A percentile compares a stretch with the other conserved stretches of the same genome.
phyloP scores from a whole-genome alignment of 306 rosid species.

The Pterocarpus santalinus region DNA sequence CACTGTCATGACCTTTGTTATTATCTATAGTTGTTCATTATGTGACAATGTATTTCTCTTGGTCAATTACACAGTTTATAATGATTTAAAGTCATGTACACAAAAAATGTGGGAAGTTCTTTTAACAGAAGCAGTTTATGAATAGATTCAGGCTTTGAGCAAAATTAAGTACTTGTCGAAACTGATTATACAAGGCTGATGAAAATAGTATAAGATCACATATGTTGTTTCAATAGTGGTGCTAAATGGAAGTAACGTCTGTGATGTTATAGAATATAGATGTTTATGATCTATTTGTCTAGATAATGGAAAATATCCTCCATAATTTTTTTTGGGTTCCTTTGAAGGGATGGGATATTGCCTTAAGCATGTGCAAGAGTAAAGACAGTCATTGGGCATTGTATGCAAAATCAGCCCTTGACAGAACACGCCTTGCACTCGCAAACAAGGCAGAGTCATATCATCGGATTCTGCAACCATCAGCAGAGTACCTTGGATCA shows the following conservation, averaged over 20 bases:
- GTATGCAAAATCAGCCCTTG: constrained; percentile 92
- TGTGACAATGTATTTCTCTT: neutral
- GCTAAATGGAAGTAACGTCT: constrained; percentile 35
- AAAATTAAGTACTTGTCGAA: constrained; percentile 19
- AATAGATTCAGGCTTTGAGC: neutral
- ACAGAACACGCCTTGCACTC: constrained; percentile 96
- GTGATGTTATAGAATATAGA: constrained; percentile 26
- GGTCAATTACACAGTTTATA: constrained; percentile 12
- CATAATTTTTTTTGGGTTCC: constrained; percentile 41
- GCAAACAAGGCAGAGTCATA: constrained; percentile 86
- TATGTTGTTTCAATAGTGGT: constrained; percentile 20
- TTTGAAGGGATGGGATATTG: constrained; percentile 91
- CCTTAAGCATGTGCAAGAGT: constrained; percentile 70
- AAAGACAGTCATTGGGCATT: constrained; percentile 81
- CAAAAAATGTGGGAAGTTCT: constrained; percentile 14
- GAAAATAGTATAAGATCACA: constrained; percentile 31
- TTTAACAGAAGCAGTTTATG: constrained; percentile 8
- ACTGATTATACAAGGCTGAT: constrained; percentile 32
- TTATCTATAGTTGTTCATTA: constrained; percentile 28
- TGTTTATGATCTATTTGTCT: constrained; percentile 9
- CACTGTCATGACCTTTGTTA: constrained; percentile 15
- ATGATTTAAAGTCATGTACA: constrained; percentile 16
- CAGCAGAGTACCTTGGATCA: constrained; percentile 98
- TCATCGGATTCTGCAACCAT: constrained; percentile 83
- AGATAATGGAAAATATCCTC: constrained; percentile 29